phyloP scores from a whole-genome alignment of 768 basidiomycete species.

The Cyathus striatus region DNA sequence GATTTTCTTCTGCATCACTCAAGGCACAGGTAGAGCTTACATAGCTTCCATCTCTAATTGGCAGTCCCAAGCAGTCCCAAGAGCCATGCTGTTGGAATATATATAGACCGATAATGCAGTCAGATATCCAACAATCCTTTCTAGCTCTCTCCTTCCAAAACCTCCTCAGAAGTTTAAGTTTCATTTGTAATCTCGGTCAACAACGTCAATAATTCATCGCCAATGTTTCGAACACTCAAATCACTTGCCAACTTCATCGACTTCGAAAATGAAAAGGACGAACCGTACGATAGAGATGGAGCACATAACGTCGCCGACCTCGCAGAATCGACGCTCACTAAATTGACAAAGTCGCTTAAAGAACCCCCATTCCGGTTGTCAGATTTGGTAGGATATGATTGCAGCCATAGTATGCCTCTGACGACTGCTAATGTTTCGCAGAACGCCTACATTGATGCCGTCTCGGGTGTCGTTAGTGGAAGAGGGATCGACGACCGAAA shows the following conservation, averaged over 20 bases:
- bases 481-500: too few species aligned
- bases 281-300: constrained; percentile 29
- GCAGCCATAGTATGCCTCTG: constrained; percentile 2
- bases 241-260: neutral
- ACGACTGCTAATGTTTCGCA: too few species aligned
- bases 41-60: neutral
- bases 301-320: constrained; percentile 14
- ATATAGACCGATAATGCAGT: neutral
- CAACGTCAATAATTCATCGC: neutral
- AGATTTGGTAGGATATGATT: constrained; percentile 16
- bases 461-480: too few species aligned
- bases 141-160: too few species aligned
- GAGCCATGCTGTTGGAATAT: too few species aligned
- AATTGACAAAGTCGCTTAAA: constrained; percentile 21
- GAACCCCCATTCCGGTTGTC: constrained; percentile 17
- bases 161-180: too few species aligned
- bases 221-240: neutral
- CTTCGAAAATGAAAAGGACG: neutral
- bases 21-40: too few species aligned
- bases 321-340: constrained; percentile 17
- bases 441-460: too few species aligned
- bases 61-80: too few species aligned
- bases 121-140: neutral
- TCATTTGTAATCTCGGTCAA: too few species aligned
- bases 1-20: too few species aligned